Evolutionary conservation across 805 yeast species (phyloP).

Genomic region (Kodamaea kaohsiungensis): DNA sequence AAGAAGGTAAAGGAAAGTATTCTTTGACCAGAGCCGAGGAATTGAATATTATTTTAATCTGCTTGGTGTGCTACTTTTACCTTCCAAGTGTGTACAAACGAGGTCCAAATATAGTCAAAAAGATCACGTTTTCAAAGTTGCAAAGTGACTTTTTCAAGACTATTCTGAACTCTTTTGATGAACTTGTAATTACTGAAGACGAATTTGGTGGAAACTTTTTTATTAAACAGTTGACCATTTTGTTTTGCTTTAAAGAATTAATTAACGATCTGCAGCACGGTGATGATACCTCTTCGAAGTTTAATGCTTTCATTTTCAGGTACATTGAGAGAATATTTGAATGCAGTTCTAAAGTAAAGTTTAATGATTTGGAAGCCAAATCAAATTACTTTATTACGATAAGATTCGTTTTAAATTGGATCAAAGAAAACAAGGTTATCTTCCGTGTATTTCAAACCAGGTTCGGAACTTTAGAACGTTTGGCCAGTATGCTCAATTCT

Average conservation of each 20-base stretch:
- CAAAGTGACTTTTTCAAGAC: constrained; percentile 24
- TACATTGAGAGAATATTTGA: constrained; percentile 23
- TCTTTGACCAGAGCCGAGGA: constrained; percentile 14
- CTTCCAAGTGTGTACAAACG: constrained; percentile 34
- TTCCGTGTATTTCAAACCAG: constrained; percentile 15
- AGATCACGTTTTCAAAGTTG: constrained; percentile 23
- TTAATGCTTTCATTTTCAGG: constrained; percentile 19
- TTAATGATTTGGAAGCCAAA: neutral
- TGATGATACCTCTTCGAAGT: constrained; percentile 14
- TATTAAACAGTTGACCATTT: constrained; percentile 24
- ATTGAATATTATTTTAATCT: constrained; percentile 25
- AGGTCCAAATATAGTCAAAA: constrained; percentile 23
- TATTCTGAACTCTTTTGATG: constrained; percentile 12
- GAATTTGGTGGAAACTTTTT: constrained; percentile 16
- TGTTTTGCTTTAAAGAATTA: constrained; percentile 24
- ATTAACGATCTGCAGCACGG: constrained; percentile 10
- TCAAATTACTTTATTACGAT: constrained; percentile 17
- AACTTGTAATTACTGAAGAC: constrained; percentile 10
- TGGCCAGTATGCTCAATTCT: constrained; percentile 18
- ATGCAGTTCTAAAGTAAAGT: constrained; percentile 3
- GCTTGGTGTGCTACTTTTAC: constrained; percentile 45
- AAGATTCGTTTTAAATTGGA: constrained; percentile 59
- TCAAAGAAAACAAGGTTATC: constrained; percentile 46
- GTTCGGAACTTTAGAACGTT: constrained; percentile 10
- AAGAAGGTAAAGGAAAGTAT: constrained; percentile 6